A percentile compares a stretch with the other conserved stretches of the same genome.
phyloP scores from a whole-genome alignment of 495 filamentous ascomycete genomes.

The Parathielavia appendiculata region DNA sequence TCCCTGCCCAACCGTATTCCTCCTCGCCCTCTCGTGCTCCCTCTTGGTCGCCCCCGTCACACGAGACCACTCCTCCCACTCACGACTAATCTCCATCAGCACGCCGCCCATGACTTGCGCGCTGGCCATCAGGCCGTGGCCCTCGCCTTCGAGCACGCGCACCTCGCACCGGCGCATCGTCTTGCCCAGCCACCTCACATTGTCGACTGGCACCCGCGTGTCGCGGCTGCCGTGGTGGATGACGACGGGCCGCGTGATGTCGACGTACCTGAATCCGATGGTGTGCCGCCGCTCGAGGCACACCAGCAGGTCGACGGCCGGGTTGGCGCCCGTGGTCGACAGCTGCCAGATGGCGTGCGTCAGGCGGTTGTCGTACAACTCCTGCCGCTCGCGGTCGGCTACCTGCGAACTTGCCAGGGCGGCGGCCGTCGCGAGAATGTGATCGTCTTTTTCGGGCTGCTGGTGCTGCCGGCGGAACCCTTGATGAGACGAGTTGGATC shows the following conservation, averaged over 20 bases:
- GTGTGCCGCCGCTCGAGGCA: conserved; percentile 87
- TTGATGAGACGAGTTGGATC: conserved; percentile 27
- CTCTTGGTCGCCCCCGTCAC: conserved; percentile 32
- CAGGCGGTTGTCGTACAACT: conserved; percentile 75
- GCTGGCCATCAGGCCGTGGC: conserved; percentile 94
- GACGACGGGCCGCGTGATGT: conserved; percentile 82
- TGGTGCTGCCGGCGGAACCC: conserved; percentile 18
- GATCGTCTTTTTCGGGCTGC: conserved; percentile 22
- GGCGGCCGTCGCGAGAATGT: conserved; percentile 45
- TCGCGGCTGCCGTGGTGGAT: conserved; percentile 94
- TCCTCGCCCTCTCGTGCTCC: conserved; percentile 25
- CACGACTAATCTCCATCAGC: conserved; percentile 83
- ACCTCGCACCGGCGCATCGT: conserved; percentile 92
- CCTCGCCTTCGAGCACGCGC: conserved; percentile 82
- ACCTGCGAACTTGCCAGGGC: conserved; percentile 32
- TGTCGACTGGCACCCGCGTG: conserved; percentile 88
- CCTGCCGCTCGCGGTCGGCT: conserved; percentile 65
- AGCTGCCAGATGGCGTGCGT: conserved; percentile 92
- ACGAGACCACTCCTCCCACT: conserved; percentile 89
- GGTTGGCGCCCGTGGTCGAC: conserved; percentile 89
- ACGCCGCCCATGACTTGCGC: conserved; percentile 88
- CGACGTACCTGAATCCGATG: conserved; percentile 95
- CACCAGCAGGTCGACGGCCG: conserved; percentile 85
- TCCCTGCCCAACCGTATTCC: conserved; percentile 25
- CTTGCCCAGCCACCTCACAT: conserved; percentile 89